Evolutionary conservation across 306 rosid species (phyloP), one percentile per base, ranked within the genome.

Genomic region (Inga oerstediana): DNA sequence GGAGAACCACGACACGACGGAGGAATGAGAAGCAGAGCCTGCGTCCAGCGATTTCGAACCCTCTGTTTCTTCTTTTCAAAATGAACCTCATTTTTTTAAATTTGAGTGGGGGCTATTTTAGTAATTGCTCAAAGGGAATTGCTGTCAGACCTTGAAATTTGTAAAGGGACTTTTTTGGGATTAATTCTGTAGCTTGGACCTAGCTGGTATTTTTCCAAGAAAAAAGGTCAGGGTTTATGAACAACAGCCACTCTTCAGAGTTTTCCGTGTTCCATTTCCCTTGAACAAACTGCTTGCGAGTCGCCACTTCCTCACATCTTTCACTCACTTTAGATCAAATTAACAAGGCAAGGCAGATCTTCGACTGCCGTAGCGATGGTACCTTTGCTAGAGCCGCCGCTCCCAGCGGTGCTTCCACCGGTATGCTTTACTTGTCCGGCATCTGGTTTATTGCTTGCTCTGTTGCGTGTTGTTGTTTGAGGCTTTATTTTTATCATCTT

Each of bases 301-400:
- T 72, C 12, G 20, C 76, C 3, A 72, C 19, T 5, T 45, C 58
- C 11, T 45, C 34, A 2, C 51, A 3, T 78, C 82, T 77, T 52
- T 79, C 44, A 77, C 61, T 67, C 44, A 14, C 61, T 68, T 4
- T 14, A 34, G 86, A 80, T 84, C 30, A 45, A 12, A 52, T 8
- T 75, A 80, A 92, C 81, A 87, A 92, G 86, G 99, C 99, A 0
- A 89, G 98, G 41, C 97, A 94, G 92, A 92, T 96, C 93, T 96
- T 96, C 82, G 98, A 94, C 92, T 94, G 98, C 88, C 99, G 98
- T 90, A 98, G 97, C 49, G 92, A 96, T 80, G 98, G 94, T 5
- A 67, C 87, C 80, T 78, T 88, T 78, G 91, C 90, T 24, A 97
- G 99, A 88, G 99, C 98, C 22, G 97, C 99, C n/a, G 98, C 94